A percentile compares a stretch with the other conserved stretches of the same genome.
phyloP scores from a whole-genome alignment of 169 alveolate genomes.

The Amoebophrya sp. region DNA sequence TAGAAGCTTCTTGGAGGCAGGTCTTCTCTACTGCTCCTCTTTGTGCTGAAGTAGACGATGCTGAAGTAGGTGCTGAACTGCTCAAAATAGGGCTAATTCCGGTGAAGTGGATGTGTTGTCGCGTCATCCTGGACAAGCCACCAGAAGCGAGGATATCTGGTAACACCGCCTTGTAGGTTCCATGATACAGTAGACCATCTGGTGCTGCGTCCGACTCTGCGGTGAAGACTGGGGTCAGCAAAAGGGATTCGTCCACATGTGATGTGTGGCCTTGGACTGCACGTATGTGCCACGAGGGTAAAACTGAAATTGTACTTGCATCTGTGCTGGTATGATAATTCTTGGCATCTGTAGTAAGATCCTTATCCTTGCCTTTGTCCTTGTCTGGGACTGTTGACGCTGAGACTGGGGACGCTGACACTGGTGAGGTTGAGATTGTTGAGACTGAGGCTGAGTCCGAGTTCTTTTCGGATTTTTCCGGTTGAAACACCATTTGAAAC shows the following conservation, averaged over 20 bases:
- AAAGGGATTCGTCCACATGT: too few relatives aligned
- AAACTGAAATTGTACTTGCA: too few relatives aligned
- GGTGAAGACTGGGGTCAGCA: too few relatives aligned
- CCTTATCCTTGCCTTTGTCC: not conserved
- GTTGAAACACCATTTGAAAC: not conserved
- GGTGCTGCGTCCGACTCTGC: too few relatives aligned
- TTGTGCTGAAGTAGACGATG: not conserved
- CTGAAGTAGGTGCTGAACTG: too few relatives aligned
- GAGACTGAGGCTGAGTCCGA: too few relatives aligned
- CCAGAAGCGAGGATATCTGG: not conserved
- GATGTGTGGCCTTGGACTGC: too few relatives aligned
- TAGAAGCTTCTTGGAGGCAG: not conserved
- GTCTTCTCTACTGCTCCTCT: not conserved
- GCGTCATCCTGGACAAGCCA: not conserved
- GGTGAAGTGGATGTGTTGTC: conserved; percentile 19
- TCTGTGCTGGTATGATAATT: too few relatives aligned
- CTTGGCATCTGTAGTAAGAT: not conserved
- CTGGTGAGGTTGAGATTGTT: too few relatives aligned
- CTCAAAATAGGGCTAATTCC: not conserved
- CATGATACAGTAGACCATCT: not conserved
- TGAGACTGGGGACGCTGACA: too few relatives aligned
- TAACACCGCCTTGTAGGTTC: not conserved
- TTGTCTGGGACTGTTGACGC: not conserved
- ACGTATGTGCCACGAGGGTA: too few relatives aligned
- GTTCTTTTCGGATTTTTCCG: not conserved